Conservation (phyloP, 257 asterid species). For the Solanum piurae region DNA sequence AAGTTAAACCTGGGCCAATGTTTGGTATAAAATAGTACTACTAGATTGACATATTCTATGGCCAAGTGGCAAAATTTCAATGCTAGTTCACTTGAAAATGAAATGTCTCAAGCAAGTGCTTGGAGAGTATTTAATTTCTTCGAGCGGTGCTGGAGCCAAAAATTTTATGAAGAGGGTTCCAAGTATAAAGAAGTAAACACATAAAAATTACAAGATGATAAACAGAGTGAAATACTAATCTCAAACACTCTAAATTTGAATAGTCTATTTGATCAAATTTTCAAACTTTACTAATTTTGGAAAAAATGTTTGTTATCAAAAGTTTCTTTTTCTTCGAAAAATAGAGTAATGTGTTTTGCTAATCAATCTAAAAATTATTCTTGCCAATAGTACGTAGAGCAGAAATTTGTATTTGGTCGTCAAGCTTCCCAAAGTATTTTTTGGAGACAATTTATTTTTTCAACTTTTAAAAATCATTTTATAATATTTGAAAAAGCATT, state of each 20-base stretch:
- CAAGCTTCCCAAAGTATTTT: too few species aligned
- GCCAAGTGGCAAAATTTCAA: background rate
- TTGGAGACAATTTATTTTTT: too few species aligned
- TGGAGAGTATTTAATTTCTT: background rate
- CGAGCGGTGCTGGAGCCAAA: accelerated
- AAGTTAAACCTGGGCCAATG: background rate
- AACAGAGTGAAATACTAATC: too few species aligned
- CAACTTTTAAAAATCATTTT: too few species aligned
- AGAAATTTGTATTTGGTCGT: too few species aligned
- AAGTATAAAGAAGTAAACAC: too few species aligned
- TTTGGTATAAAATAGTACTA: background rate
- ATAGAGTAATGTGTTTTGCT: background rate
- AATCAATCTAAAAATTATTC: background rate
- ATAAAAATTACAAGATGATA: background rate
- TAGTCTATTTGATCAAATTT: too few species aligned
- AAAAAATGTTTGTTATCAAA: background rate
- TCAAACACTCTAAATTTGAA: too few species aligned
- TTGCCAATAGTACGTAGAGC: too few species aligned
- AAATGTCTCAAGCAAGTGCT: background rate
- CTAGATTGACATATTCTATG: background rate
- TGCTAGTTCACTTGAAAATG: background rate
- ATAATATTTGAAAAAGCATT: too few species aligned
- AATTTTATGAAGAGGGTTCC: too few species aligned
- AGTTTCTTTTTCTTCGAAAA: too few species aligned
- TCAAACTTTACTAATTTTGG: background rate